Evolutionary conservation across 2,329 filamentous ascomycete genomes (phyloP).

Genomic region (Paraphaeosphaeria minitans): DNA sequence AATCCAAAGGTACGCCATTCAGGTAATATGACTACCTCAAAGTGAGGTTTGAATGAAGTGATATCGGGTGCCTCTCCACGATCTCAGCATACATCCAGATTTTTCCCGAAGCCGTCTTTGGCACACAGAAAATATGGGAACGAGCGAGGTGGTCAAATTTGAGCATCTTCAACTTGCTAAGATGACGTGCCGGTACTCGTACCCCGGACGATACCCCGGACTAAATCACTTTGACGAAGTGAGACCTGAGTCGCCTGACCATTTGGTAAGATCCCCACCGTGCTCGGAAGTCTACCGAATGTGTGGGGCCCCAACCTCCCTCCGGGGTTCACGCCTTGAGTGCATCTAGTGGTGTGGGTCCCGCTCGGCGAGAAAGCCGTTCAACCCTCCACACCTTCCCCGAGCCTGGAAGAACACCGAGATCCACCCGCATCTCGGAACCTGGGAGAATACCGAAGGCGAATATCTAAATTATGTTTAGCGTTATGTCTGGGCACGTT

Average conservation of each 20-base stretch:
- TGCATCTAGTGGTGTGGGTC: background rate
- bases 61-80: no score
- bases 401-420: background rate
- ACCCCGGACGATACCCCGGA: no score
- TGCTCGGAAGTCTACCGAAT: background rate
- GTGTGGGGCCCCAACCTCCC: background rate
- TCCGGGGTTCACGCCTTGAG: background rate
- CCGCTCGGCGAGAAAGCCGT: background rate
- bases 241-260: background rate
- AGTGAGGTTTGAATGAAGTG: no score
- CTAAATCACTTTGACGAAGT: background rate
- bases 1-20: no score
- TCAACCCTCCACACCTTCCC: background rate
- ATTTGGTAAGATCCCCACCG: background rate
- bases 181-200: background rate
- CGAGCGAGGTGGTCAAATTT: no score
- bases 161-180: no score
- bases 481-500: background rate
- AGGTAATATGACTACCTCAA: no score
- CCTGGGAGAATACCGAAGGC: background rate
- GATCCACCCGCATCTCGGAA: background rate
- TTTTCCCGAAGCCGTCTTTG: no score
- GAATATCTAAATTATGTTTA: background rate
- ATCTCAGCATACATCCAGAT: no score
- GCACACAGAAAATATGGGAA: no score